Conservation (phyloP, 129 eudicot genomes). For the Chrysanthemum lavandulifolium region DNA sequence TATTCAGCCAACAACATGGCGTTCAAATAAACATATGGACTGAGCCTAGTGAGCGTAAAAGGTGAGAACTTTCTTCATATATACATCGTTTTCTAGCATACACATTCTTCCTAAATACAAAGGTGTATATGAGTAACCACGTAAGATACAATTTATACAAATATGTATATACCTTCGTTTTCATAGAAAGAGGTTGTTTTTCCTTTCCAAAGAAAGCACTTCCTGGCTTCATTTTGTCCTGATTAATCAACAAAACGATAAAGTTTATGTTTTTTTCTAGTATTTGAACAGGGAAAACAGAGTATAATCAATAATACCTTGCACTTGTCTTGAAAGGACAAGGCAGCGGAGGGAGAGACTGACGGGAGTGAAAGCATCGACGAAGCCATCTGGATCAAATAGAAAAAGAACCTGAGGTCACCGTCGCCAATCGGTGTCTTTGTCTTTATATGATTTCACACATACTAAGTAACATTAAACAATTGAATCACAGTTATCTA, state of each 20-base stretch:
- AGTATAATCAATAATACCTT: too few species aligned
- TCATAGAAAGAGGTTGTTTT: constrained; percentile 30
- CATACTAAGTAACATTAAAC: too few species aligned
- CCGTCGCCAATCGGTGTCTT: too few species aligned
- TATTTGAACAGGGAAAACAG: too few species aligned
- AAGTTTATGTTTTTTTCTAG: too few species aligned
- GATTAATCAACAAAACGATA: constrained; percentile 25
- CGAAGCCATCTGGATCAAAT: too few species aligned
- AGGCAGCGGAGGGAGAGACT: too few species aligned
- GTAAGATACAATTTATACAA: neutral
- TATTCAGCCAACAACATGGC: constrained; percentile 7
- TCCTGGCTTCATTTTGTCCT: constrained; percentile 48
- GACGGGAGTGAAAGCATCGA: too few species aligned
- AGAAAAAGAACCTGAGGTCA: too few species aligned
- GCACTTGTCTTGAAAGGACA: too few species aligned
- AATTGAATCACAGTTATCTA: too few species aligned
- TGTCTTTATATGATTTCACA: too few species aligned
- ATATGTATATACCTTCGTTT: constrained; percentile 47
- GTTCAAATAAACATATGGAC: neutral
- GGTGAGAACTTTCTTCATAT: neutral
- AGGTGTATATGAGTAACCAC: constrained; percentile 5
- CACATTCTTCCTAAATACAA: neutral
- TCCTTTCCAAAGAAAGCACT: constrained; percentile 38
- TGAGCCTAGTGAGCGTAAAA: neutral
- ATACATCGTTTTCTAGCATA: neutral